Percentiles rank a stretch among this genome's conserved stretches.
Conservation (phyloP, 208 protist genomes). For the Wallacemonas sp. region DNA sequence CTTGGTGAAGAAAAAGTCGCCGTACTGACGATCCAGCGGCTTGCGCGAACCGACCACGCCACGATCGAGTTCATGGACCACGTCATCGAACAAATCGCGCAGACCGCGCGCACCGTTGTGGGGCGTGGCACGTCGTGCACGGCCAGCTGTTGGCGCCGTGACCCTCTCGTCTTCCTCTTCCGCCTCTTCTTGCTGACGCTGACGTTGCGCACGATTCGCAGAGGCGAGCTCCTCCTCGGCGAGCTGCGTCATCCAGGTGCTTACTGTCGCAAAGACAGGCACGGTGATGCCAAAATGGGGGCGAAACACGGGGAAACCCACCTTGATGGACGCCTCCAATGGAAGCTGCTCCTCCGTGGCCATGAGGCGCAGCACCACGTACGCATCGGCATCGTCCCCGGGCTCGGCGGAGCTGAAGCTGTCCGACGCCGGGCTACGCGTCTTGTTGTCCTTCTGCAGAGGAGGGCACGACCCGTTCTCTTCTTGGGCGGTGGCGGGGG, state of each 20-base stretch:
- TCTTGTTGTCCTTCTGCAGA: too few species aligned
- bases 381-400: background rate
- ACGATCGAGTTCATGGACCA: conserved; percentile 13
- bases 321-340: conserved; percentile 33
- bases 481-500: too few species aligned
- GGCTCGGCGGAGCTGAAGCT: background rate
- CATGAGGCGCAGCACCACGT: conserved; percentile 24
- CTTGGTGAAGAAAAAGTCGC: conserved; percentile 29
- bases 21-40: conserved; percentile 41
- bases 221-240: conserved; percentile 18
- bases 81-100: background rate
- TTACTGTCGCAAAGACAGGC: conserved; percentile 38
- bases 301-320: conserved; percentile 42
- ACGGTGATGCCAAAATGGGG: conserved; percentile 45
- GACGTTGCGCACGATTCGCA: background rate
- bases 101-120: too few species aligned
- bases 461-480: too few species aligned
- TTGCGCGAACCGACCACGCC: conserved; percentile 26
- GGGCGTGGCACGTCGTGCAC: background rate
- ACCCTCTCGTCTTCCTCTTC: too few species aligned
- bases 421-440: too few species aligned
- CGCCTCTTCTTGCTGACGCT: background rate
- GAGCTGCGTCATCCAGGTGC: conserved; percentile 24
- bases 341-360: conserved; percentile 29
- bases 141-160: background rate